These are phyloP conservation scores for Yamadazyma sp. DNA, from an alignment of 805 yeast species.

Conservation along the genomic window DNA sequence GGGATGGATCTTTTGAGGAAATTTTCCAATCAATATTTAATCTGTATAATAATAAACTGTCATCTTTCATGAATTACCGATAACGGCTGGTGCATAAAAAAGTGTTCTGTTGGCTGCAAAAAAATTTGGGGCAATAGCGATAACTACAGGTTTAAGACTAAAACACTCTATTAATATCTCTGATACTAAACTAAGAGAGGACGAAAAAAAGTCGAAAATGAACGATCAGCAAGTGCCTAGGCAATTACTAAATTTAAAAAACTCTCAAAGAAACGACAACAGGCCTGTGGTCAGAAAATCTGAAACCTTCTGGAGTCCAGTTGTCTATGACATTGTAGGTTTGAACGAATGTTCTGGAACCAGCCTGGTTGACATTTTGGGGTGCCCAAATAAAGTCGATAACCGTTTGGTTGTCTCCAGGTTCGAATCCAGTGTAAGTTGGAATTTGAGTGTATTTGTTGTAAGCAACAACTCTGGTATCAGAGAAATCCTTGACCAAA, in stretches of 20 bases:
- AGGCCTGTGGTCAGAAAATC: constrained; percentile 51
- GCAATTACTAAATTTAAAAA: not conserved
- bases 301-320: constrained; percentile 29
- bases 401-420: constrained; percentile 23
- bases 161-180: constrained; percentile 1
- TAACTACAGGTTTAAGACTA: not conserved
- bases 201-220: too few relatives aligned
- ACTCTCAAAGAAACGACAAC: constrained; percentile 18
- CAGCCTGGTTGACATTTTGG: constrained; percentile 19
- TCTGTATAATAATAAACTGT: constrained; percentile 9
- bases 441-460: constrained; percentile 21
- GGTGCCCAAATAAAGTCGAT: constrained; percentile 44
- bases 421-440: constrained; percentile 42
- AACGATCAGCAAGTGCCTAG: too few relatives aligned
- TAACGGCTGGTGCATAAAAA: too few relatives aligned
- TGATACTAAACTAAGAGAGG: not conserved
- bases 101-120: too few relatives aligned
- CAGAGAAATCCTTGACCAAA: constrained; percentile 22
- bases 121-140: too few relatives aligned
- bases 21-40: not conserved
- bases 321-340: constrained; percentile 35
- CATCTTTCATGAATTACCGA: too few relatives aligned
- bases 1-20: constrained; percentile 47
- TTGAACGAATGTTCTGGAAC: constrained; percentile 18
- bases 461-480: constrained; percentile 35